A percentile compares a stretch with the other conserved stretches of the same genome.
Evolutionary conservation across 768 basidiomycete genomes (phyloP).

Genomic region (Calocybe cyanea): DNA sequence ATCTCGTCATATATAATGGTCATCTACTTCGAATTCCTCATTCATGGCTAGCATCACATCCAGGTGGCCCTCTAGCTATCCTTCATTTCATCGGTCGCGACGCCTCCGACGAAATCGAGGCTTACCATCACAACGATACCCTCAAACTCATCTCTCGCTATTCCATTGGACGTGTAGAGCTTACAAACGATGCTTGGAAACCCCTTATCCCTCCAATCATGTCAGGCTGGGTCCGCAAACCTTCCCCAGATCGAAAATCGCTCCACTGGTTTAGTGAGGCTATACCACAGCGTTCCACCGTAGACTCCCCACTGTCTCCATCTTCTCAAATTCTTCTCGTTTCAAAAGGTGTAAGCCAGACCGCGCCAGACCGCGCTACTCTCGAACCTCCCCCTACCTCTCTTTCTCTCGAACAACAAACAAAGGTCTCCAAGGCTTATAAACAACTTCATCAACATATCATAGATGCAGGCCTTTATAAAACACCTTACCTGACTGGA

Average conservation of each 20-base stretch:
- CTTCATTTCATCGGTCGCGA: constrained; percentile 96
- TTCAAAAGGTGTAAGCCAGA: constrained; percentile 24
- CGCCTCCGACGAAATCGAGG: constrained; percentile 91
- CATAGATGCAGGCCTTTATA: constrained; percentile 77
- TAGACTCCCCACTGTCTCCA: constrained; percentile 26
- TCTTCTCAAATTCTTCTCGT: constrained; percentile 63
- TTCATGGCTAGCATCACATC: constrained; percentile 82
- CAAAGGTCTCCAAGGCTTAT: constrained; percentile 73
- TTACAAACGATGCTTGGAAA: constrained; percentile 57
- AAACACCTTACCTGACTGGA: constrained; percentile 77
- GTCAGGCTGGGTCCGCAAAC: constrained; percentile 72
- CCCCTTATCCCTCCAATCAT: constrained; percentile 85
- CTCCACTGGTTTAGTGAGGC: constrained; percentile 68
- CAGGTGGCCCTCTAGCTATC: constrained; percentile 84
- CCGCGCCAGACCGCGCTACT: constrained; percentile 38
- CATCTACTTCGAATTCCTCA: constrained; percentile 62
- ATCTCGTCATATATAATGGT: constrained; percentile 69
- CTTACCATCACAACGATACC: constrained; percentile 72
- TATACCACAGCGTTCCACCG: constrained; percentile 30
- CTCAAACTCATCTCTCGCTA: constrained; percentile 57
- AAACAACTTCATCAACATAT: constrained; percentile 73
- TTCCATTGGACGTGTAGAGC: constrained; percentile 66
- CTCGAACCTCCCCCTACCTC: constrained; percentile 51
- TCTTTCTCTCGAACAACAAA: constrained; percentile 56
- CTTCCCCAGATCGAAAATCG: constrained; percentile 27